A percentile compares a stretch with the other conserved stretches of the same genome.
Evolutionary conservation across 768 basidiomycete genomes (phyloP).

Genomic region (Suillus bovinus): DNA sequence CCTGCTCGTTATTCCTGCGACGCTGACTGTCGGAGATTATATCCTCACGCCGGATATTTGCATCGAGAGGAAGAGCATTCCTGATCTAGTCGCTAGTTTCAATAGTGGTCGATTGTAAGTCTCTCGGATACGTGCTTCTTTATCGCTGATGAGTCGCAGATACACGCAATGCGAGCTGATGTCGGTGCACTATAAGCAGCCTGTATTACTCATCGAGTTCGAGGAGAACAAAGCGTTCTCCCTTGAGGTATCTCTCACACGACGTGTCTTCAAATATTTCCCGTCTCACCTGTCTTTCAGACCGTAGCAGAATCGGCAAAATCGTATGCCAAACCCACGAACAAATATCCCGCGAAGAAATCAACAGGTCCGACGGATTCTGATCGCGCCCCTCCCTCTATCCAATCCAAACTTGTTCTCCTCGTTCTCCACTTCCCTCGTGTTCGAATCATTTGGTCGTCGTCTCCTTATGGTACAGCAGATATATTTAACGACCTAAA

Average conservation of each 20-base stretch:
- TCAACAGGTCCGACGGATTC: conserved; percentile 20
- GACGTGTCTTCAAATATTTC: background rate
- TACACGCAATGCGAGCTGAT: conserved; percentile 97
- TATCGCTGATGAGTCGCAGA: conserved; percentile 40
- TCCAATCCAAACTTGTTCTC: conserved; percentile 93
- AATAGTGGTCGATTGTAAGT: conserved; percentile 91
- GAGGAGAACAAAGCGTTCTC: conserved; percentile 97
- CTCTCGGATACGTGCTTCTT: background rate
- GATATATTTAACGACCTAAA: conserved; percentile 96
- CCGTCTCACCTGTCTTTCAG: conserved; percentile 33
- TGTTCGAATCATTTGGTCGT: conserved; percentile 95
- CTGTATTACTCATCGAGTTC: conserved; percentile 92
- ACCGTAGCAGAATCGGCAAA: conserved; percentile 60
- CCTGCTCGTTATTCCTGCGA: conserved; percentile 84
- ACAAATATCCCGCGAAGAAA: conserved; percentile 56
- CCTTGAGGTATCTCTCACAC: conserved; percentile 59
- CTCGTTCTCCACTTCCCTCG: conserved; percentile 90
- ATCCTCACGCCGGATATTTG: conserved; percentile 94
- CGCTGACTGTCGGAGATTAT: conserved; percentile 94
- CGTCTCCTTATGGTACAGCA: conserved; percentile 88
- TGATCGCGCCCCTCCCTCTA: conserved; percentile 46
- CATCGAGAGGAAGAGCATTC: conserved; percentile 92
- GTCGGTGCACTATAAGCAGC: conserved; percentile 94
- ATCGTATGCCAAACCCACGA: conserved; percentile 62
- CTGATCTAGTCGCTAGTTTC: conserved; percentile 92